Conservation (phyloP, 345 rosid genomes). For the Noccaea bulbosa region DNA sequence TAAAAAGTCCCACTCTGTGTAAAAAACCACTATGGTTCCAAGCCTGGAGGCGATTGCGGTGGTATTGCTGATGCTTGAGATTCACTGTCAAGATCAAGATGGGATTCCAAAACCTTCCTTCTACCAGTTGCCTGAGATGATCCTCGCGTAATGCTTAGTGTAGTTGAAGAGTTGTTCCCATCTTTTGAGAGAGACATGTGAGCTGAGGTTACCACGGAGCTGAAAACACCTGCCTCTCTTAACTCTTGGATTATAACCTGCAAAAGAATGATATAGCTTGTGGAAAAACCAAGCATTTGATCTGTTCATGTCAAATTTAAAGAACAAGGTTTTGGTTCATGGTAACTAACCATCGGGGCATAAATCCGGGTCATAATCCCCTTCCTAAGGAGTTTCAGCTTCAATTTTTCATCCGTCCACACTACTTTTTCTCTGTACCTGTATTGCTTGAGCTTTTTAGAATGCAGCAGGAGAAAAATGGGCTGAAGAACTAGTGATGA, state of each 20-base stretch:
- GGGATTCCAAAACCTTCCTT: constrained; percentile 37
- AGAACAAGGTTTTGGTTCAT: not conserved
- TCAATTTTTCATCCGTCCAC: constrained; percentile 69
- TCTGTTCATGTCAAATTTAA: not conserved
- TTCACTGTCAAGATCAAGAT: constrained; percentile 26
- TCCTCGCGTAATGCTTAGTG: constrained; percentile 24
- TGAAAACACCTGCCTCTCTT: constrained; percentile 75
- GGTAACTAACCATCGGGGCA: constrained; percentile 78
- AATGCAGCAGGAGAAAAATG: not conserved
- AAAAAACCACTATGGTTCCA: constrained; percentile 30
- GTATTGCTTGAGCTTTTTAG: constrained; percentile 20
- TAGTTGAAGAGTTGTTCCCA: constrained; percentile 27
- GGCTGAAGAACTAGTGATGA: constrained; percentile 8
- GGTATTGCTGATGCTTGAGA: constrained; percentile 35
- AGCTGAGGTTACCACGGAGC: constrained; percentile 53
- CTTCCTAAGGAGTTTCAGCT: constrained; percentile 68
- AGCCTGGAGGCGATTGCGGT: constrained; percentile 43
- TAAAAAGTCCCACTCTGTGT: constrained; percentile 8
- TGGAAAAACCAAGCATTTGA: constrained; percentile 33
- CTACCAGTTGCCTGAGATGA: constrained; percentile 36
- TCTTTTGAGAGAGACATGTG: constrained; percentile 25
- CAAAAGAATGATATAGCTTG: not conserved
- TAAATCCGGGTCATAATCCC: constrained; percentile 80
- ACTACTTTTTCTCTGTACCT: constrained; percentile 86
- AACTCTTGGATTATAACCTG: constrained; percentile 85